These are phyloP conservation scores for Backusella australiensis DNA, from an alignment of 192 early-diverging fungal species.

Conservation along the genomic window DNA sequence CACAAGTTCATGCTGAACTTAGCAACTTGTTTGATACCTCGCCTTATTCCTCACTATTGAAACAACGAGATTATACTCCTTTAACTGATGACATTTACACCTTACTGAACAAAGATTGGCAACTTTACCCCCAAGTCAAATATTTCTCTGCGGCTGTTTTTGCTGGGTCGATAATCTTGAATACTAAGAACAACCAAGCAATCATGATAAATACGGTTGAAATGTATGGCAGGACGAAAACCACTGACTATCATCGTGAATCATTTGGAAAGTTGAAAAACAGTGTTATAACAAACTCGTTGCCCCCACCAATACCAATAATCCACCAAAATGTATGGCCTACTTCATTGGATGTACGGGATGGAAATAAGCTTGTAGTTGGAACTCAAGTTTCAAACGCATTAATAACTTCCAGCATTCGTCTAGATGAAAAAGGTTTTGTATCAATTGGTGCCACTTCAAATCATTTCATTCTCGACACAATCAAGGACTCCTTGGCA, in stretches of 20 bases:
- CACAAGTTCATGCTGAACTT: background rate
- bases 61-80: slow-evolving; percentile 6
- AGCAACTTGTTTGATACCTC: slow-evolving; percentile 14
- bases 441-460: slow-evolving; percentile 12
- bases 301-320: slow-evolving; percentile 6
- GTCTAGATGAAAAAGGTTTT: slow-evolving; percentile 13
- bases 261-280: slow-evolving; percentile 16
- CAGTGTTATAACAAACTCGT: slow-evolving; percentile 11
- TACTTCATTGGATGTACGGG: background rate
- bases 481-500: slow-evolving; percentile 6
- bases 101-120: slow-evolving; percentile 32
- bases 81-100: background rate
- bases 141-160: slow-evolving; percentile 23
- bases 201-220: slow-evolving; percentile 28
- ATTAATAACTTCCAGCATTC: slow-evolving; percentile 29
- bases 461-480: slow-evolving; percentile 3
- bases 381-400: slow-evolving; percentile 26
- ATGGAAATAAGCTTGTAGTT: slow-evolving; percentile 21
- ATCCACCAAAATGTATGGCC: slow-evolving; percentile 29
- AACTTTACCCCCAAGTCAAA: slow-evolving; percentile 17
- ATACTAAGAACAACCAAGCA: slow-evolving; percentile 18
- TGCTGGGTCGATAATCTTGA: slow-evolving; percentile 24
- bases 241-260: slow-evolving; percentile 22
- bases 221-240: slow-evolving; percentile 23
- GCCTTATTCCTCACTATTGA: slow-evolving; percentile 7